A percentile compares a stretch with the other conserved stretches of the same genome.
phyloP scores from a whole-genome alignment of 768 basidiomycete species.

The Strobilomyces echinocephalus region DNA sequence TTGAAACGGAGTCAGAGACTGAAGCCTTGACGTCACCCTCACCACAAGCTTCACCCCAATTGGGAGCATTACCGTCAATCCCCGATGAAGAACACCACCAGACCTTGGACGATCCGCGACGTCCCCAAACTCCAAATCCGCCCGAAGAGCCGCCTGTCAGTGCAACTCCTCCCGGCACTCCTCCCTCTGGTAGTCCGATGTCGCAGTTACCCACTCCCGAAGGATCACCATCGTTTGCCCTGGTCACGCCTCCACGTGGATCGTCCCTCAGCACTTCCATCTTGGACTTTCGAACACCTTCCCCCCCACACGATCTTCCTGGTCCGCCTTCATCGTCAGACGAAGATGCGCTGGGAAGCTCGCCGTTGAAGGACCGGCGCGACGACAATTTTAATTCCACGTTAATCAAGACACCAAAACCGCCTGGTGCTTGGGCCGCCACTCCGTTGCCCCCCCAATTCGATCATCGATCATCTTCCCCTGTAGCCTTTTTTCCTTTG shows the following conservation, averaged over 20 bases:
- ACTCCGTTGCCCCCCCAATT: conserved; percentile 33
- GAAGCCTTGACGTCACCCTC: conserved; percentile 25
- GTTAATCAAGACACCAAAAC: conserved; percentile 41
- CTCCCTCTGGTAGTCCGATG: conserved; percentile 8
- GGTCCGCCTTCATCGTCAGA: conserved; percentile 55
- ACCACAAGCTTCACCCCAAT: conserved; percentile 15
- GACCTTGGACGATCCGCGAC: conserved; percentile 15
- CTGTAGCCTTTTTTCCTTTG: conserved; percentile 14
- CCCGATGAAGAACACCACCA: conserved; percentile 17
- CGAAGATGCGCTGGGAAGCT: conserved; percentile 37
- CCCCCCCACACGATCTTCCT: conserved; percentile 61
- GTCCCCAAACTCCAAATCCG: conserved; percentile 2
- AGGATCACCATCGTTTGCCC: conserved; percentile 17
- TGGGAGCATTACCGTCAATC: neutral
- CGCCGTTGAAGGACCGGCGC: conserved; percentile 19
- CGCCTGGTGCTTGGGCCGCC: conserved; percentile 43
- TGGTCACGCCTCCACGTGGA: conserved; percentile 48
- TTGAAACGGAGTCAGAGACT: conserved; percentile 24
- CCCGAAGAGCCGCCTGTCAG: conserved; percentile 8
- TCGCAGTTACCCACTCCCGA: conserved; percentile 4
- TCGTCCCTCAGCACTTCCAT: conserved; percentile 39
- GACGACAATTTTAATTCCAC: conserved; percentile 26
- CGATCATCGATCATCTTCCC: conserved; percentile 13
- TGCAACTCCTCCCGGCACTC: conserved; percentile 26
- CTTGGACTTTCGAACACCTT: conserved; percentile 55